Percentiles rank a stretch among this genome's conserved stretches.
Evolutionary conservation across 1,284 basidiomycete genomes (phyloP).

Genomic region (Coniferiporia weirii): DNA sequence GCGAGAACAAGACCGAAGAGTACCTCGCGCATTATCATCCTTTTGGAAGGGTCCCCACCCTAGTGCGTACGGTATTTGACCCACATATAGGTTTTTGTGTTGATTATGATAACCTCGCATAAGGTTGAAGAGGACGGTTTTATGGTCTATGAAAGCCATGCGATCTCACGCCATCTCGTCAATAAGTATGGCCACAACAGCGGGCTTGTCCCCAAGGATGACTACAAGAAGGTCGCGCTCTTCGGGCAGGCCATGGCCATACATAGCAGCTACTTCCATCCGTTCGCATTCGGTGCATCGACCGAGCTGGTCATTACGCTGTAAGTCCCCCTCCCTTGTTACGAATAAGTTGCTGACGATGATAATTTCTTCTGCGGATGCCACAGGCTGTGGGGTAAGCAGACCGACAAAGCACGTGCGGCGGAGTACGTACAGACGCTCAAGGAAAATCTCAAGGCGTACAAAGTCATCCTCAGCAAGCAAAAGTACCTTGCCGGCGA

Average conservation of each 20-base stretch:
- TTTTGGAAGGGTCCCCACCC: no score
- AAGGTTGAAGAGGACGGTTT: conserved; percentile 20
- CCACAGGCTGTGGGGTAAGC: conserved; percentile 1
- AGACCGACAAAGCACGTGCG: conserved; percentile 26
- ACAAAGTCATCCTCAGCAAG: conserved; percentile 42
- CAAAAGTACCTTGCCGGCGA: conserved; percentile 44
- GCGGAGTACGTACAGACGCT: conserved; percentile 26
- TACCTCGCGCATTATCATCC: no score
- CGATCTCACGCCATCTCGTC: conserved; percentile 29
- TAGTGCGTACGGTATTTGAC: no score
- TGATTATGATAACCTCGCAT: no score
- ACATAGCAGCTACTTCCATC: conserved; percentile 42
- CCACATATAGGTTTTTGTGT: no score
- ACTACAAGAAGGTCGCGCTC: conserved; percentile 25
- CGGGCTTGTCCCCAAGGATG: conserved; percentile 17
- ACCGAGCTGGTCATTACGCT: conserved; percentile 30
- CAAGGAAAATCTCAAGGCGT: conserved; percentile 35
- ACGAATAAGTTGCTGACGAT: no score
- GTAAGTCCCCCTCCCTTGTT: neutral
- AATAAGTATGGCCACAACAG: conserved; percentile 24
- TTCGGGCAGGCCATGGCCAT: conserved; percentile 32
- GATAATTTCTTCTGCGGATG: no score
- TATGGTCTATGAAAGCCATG: conserved; percentile 28
- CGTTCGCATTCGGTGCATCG: conserved; percentile 34
- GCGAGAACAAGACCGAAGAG: no score